A percentile compares a stretch with the other conserved stretches of the same genome.
Evolutionary conservation across 352 stramenopile genomes (phyloP).

Genomic region (Phytophthora aleatoria): DNA sequence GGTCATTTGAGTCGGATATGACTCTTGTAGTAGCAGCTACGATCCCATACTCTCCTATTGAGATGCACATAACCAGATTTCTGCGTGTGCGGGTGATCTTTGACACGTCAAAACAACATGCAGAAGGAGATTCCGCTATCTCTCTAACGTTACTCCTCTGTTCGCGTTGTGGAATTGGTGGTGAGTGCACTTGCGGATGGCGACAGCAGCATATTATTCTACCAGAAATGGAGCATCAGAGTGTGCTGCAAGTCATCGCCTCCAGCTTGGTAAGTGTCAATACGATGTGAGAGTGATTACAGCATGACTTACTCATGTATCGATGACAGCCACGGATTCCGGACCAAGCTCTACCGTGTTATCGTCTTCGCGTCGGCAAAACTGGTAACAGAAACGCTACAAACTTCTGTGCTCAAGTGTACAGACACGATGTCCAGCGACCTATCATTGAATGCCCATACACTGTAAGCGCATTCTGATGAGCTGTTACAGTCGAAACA

Average conservation of each 20-base stretch:
- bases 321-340: conserved; percentile 3
- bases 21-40: conserved; percentile 14
- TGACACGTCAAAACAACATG: conserved; percentile 2
- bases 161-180: conserved; percentile 28
- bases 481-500: neutral
- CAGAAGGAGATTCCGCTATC: neutral
- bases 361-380: conserved; percentile 9
- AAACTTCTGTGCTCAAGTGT: conserved; percentile 36
- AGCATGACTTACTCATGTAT: too few relatives aligned
- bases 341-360: conserved; percentile 4
- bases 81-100: conserved; percentile 22
- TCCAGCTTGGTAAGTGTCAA: conserved; percentile 26
- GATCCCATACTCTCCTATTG: conserved; percentile 4
- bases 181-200: conserved; percentile 31
- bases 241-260: conserved; percentile 35
- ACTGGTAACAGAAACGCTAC: neutral
- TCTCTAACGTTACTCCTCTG: conserved; percentile 32
- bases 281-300: neutral
- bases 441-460: conserved; percentile 50
- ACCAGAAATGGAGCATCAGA: conserved; percentile 30
- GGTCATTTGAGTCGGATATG: neutral
- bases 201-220: conserved; percentile 27
- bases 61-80: conserved; percentile 11
- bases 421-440: conserved; percentile 40
- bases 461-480: conserved; percentile 27